phyloP scores from a whole-genome alignment of 148 eudicot species.

The Mesembryanthemum crystallinum region DNA sequence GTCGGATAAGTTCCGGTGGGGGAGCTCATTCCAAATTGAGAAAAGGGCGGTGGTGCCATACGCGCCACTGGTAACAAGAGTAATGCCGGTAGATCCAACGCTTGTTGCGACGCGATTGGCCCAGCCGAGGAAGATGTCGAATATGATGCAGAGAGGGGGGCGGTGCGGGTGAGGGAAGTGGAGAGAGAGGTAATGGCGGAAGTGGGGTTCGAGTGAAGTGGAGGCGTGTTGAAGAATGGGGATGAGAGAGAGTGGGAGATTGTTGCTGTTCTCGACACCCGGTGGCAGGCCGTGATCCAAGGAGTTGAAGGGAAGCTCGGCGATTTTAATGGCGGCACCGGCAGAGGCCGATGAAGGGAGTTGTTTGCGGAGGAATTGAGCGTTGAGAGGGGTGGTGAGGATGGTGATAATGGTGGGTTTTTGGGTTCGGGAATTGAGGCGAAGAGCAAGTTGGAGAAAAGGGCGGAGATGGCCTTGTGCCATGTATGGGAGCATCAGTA shows the following conservation, averaged over 20 bases:
- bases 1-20: constrained; percentile 40
- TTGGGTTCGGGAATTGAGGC: constrained; percentile 23
- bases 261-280: constrained; percentile 42
- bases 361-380: constrained; percentile 9
- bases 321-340: constrained; percentile 31
- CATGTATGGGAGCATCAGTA: constrained; percentile 62
- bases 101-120: constrained; percentile 47
- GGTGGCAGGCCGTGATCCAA: constrained; percentile 49
- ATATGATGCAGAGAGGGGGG: constrained; percentile 54
- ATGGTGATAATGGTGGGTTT: constrained; percentile 36
- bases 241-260: constrained; percentile 28
- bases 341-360: constrained; percentile 13
- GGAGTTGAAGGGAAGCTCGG: constrained; percentile 48
- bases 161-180: constrained; percentile 23
- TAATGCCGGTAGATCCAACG: constrained; percentile 37
- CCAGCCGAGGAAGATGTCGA: constrained; percentile 73
- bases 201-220: constrained; percentile 21
- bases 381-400: constrained; percentile 28
- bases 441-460: constrained; percentile 57
- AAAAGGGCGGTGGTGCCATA: constrained; percentile 61
- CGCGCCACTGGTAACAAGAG: constrained; percentile 75
- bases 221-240: constrained; percentile 2
- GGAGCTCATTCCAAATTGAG: constrained; percentile 63
- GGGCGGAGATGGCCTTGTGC: constrained; percentile 81
- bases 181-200: constrained; percentile 6